Evolutionary conservation across 345 rosid species (phyloP).

Genomic region (Salix dunnii): DNA sequence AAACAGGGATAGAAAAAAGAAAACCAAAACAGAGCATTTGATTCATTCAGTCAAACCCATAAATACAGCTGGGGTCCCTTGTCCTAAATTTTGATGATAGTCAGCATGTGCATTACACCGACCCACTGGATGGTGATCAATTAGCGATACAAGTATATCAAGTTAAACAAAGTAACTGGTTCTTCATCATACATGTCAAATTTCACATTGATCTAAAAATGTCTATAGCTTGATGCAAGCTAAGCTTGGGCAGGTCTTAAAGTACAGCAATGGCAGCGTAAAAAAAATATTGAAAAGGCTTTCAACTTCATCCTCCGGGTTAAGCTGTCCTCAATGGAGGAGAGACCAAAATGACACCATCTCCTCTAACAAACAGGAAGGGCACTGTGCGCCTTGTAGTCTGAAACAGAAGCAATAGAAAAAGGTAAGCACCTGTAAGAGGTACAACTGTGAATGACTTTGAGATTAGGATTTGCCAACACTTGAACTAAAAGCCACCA

Average conservation of each 20-base stretch:
- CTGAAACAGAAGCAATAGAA: conserved; percentile 40
- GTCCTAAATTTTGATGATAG: not conserved
- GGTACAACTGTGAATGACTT: not conserved
- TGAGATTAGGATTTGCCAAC: not conserved
- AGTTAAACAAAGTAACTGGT: not conserved
- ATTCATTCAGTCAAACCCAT: not conserved
- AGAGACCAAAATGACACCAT: conserved; percentile 96
- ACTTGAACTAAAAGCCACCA: not conserved
- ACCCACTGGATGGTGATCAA: not conserved
- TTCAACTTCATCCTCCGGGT: conserved; percentile 16
- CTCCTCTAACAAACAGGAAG: conserved; percentile 95
- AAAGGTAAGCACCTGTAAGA: not conserved
- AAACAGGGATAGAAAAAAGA: not conserved
- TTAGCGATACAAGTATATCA: not conserved
- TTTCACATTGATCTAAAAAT: not conserved
- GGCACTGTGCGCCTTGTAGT: conserved; percentile 76
- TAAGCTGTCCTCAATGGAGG: conserved; percentile 91
- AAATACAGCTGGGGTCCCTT: not conserved
- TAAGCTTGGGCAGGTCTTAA: conserved; percentile 1
- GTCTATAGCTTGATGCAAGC: not conserved
- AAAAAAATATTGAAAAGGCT: not conserved
- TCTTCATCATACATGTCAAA: not conserved
- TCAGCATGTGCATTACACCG: not conserved
- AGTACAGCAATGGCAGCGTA: not conserved
- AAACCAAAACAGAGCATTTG: not conserved